A percentile compares a stretch with the other conserved stretches of the same genome.
Evolutionary conservation across 2,329 filamentous ascomycete species (phyloP).

Genomic region (Annulohypoxylon truncatum): DNA sequence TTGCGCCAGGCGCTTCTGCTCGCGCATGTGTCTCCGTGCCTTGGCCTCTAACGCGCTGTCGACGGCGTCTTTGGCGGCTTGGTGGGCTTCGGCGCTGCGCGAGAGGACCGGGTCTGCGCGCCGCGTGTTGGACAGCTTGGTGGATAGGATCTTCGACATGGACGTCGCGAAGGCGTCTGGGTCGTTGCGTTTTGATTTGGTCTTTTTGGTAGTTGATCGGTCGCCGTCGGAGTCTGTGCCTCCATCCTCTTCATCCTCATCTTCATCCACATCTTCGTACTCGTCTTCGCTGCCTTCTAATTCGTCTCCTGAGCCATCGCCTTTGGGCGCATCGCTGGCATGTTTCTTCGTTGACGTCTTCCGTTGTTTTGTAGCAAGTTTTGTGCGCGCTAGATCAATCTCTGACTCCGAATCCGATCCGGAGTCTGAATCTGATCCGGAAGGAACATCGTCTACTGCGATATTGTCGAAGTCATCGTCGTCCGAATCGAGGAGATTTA

Average conservation of each 20-base stretch:
- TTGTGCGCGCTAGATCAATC: constrained; percentile 50
- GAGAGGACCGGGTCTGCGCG: constrained; percentile 92
- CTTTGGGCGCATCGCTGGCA: constrained; percentile 41
- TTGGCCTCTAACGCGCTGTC: constrained; percentile 85
- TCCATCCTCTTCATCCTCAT: constrained; percentile 55
- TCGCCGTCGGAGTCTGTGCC: constrained; percentile 53
- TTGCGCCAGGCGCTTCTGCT: constrained; percentile 80
- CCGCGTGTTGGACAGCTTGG: constrained; percentile 85
- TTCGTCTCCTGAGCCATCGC: constrained; percentile 39
- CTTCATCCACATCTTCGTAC: constrained; percentile 51
- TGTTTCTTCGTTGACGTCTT: constrained; percentile 43
- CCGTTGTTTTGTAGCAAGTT: constrained; percentile 47
- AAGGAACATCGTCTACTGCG: constrained; percentile 60
- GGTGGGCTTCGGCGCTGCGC: constrained; percentile 79
- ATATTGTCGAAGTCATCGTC: constrained; percentile 67
- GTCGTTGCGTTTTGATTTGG: constrained; percentile 88
- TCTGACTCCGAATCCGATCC: constrained; percentile 53
- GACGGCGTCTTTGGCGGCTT: constrained; percentile 76
- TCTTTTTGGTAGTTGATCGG: constrained; percentile 49
- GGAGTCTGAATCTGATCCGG: constrained; percentile 46
- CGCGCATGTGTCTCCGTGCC: constrained; percentile 80
- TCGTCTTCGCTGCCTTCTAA: constrained; percentile 47
- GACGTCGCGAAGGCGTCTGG: constrained; percentile 91
- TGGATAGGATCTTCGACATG: constrained; percentile 90
- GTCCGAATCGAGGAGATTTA: constrained; percentile 68